A percentile compares a stretch with the other conserved stretches of the same genome.
Conservation (phyloP, 495 filamentous ascomycete genomes). For the Wilcoxina mikolae region DNA sequence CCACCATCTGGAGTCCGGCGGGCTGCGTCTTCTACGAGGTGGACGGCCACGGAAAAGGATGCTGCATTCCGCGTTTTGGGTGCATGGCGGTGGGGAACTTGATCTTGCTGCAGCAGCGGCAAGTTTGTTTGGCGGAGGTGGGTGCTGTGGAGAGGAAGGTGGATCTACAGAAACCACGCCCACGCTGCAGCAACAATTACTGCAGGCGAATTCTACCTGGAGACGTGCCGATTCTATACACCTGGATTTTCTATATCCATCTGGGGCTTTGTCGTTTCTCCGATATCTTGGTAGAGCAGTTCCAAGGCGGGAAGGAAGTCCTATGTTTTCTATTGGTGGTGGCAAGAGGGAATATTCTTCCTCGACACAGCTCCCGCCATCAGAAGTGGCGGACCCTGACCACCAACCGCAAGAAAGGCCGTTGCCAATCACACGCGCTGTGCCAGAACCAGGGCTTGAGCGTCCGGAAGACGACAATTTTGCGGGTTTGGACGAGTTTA, state of each 20-base stretch:
- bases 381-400: not conserved
- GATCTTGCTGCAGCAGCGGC: constrained; percentile 7
- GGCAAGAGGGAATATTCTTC: constrained; percentile 19
- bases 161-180: not conserved
- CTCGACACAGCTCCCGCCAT: not conserved
- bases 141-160: constrained; percentile 3
- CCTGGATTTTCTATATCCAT: constrained; percentile 27
- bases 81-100: constrained; percentile 21
- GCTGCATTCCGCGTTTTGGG: constrained; percentile 26
- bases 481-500: constrained; percentile 12
- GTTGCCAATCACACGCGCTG: not conserved
- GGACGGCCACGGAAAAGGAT: constrained; percentile 21
- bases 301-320: constrained; percentile 13
- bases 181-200: not conserved
- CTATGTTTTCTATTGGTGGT: constrained; percentile 7
- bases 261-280: constrained; percentile 24
- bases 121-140: constrained; percentile 15
- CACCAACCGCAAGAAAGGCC: not conserved
- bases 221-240: constrained; percentile 12
- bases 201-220: not conserved
- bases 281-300: constrained; percentile 10
- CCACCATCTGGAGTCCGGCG: constrained; percentile 21
- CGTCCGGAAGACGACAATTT: constrained; percentile 5
- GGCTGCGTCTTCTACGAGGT: constrained; percentile 21
- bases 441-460: constrained; percentile 4